Evolutionary conservation across 177 flowering plant genomes (phyloP), one percentile per base, ranked within the genome.

Genomic region (Tripterygium wilfordii): DNA sequence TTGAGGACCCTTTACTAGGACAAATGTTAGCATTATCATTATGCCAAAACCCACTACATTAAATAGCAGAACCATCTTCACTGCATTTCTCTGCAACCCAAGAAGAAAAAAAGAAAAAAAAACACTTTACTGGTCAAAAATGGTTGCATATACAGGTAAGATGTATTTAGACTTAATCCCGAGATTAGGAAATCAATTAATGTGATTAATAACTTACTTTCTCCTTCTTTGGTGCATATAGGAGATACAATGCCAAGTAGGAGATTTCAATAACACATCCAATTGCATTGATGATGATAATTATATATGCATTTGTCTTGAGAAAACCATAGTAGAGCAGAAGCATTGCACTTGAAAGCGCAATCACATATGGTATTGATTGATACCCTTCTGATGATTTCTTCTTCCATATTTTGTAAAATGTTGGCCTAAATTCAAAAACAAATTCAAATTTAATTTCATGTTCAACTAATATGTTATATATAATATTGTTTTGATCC

Each of bases 321-420:
- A 79, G 58, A 10, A 74, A 30, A 4, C 79, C 82, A 38, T 82
- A 82, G 70, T 76, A 82, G 0, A 79, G 56, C 78, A 76, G 74
- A 8, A 82, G 70, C 85, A 79, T 70, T 1, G 78, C 67, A 53
- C 88, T 79, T 30, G 76, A 75, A 0, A 79, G 62, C n/a, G 68
- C 68, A 40, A 74, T 53, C 41, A 76, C 67, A 38, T 82, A 82
- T 1, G 88, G 88, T 10, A 76, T 10, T 14, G 77, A 65, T 36
- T 81, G 88, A 51, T 58, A 81, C 23, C 76, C 88, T 57, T 71
- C 84, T 0, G 72, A 46, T 4, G 82, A 54, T 69, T 76, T 81
- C 54, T 58, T 78, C 72, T 72, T 78, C 58, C 60, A 69, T 2
- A 79, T 67, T 31, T 57, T 50, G 36, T 62, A 61, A 48, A 81